Evolutionary conservation across 2,329 filamentous ascomycete genomes (phyloP), one percentile per base, ranked within the genome.

Genomic region (Apiospora koreana): DNA sequence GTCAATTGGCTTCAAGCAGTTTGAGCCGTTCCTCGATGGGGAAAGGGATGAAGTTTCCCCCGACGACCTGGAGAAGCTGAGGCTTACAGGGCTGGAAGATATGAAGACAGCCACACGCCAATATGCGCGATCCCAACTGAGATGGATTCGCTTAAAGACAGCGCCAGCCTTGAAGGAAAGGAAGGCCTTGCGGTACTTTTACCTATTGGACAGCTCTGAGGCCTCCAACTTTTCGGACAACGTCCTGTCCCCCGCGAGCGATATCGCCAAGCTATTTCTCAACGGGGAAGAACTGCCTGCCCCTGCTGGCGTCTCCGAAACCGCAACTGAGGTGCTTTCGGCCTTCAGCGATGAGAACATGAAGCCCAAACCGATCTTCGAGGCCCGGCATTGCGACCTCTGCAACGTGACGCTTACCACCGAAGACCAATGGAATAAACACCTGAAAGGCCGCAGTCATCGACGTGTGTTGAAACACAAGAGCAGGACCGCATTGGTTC

Each of bases 1-100:
- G 68, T 96, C 95, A 1, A 99, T 99, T 72, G 96, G 96, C 0
- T 98, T 94, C 81, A 98, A 97, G 79, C 94, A 99, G 78, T 92
- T 98, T 77, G 87, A 93, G 70, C 86, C 89, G 0, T 97, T 94
- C 76, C 82, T 95, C 31, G 76, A 82, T 1, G 86, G 87, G 1
- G 71, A 84, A 18, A 75, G 81, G 73, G 72, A 79, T 70, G 75
- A 74, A 9, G 69, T 73, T 68, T 72, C 75, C 38, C 66, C 73
- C 50, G 68, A 76, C 71, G 83, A 87, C 4, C 80, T 93, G 1
- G 84, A 87, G 25, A 83, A 83, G 23, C 79, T 94, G 18, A 90
- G 88, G 74, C 75, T 78, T 0, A 78, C 85, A 0, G 91, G 90
- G 0, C 82, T 97, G 0, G 92, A 95, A 73, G 88, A 90, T 67